phyloP scores from a whole-genome alignment of 1,284 basidiomycete species.

The Stereum hirsutum region DNA sequence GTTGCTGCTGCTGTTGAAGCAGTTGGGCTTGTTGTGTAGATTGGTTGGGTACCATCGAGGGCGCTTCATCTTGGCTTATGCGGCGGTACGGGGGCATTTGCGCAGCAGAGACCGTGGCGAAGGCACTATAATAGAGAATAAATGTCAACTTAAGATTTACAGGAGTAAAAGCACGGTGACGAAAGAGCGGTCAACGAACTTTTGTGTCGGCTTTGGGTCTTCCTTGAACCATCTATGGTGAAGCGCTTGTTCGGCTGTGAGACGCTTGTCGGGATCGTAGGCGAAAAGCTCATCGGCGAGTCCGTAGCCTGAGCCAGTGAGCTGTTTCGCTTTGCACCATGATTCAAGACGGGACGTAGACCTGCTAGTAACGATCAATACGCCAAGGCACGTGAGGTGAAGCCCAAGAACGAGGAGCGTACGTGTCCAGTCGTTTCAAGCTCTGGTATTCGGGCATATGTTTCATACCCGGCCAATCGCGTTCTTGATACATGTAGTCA shows the following conservation, averaged over 20 bases:
- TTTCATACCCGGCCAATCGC: conserved; percentile 82
- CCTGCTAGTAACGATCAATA: conserved; percentile 28
- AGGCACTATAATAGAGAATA: conserved; percentile 39
- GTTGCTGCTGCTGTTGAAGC: conserved; percentile 27
- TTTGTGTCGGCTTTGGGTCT: conserved; percentile 65
- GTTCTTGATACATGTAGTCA: too few relatives aligned
- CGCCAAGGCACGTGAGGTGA: too few relatives aligned
- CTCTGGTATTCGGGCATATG: conserved; percentile 85
- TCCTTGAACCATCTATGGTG: conserved; percentile 78
- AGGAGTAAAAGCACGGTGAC: neutral
- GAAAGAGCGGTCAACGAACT: conserved; percentile 35
- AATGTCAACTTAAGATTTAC: neutral
- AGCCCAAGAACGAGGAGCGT: conserved; percentile 22
- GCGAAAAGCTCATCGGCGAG: conserved; percentile 79
- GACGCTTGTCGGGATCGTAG: conserved; percentile 84
- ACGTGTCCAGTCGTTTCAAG: conserved; percentile 75
- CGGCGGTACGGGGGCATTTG: conserved; percentile 67
- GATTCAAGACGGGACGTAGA: conserved; percentile 59
- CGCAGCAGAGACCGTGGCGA: conserved; percentile 39
- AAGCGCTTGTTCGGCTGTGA: conserved; percentile 79
- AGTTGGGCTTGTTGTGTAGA: conserved; percentile 15
- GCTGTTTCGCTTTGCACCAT: conserved; percentile 72
- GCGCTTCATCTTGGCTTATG: conserved; percentile 72
- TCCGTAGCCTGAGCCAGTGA: conserved; percentile 63
- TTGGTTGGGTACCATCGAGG: conserved; percentile 63